Conservation (phyloP, 1,284 basidiomycete species). For the Wallemia hederae region DNA sequence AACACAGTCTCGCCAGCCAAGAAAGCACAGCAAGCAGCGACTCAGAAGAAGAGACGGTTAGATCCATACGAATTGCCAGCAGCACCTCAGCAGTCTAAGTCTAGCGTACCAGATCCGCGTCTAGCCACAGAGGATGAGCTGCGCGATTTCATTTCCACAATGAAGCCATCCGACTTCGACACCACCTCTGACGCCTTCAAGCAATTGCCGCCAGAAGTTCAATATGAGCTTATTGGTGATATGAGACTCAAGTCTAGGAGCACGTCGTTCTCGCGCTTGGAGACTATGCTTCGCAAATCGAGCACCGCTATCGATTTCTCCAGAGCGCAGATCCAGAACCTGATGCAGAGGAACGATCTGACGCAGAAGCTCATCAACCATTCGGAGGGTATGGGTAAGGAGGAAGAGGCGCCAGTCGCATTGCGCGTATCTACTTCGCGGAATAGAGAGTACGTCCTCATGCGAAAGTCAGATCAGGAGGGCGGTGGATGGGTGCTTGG, state of each 20-base stretch:
- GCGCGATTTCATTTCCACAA: conserved; percentile 63
- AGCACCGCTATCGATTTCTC: conserved; percentile 80
- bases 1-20: conserved; percentile 2
- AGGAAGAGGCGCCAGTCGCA: conserved; percentile 55
- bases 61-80: conserved; percentile 14
- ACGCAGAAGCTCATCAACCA: conserved; percentile 87
- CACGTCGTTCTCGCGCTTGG: conserved; percentile 65
- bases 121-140: conserved; percentile 81
- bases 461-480: conserved; percentile 50
- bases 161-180: conserved; percentile 76
- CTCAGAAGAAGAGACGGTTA: conserved; percentile 16
- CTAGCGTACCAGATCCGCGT: conserved; percentile 41
- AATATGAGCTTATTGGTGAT: conserved; percentile 96
- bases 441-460: conserved; percentile 71
- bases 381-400: conserved; percentile 70
- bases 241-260: conserved; percentile 72
- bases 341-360: conserved; percentile 63
- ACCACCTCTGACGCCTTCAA: conserved; percentile 62
- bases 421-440: conserved; percentile 76
- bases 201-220: conserved; percentile 73
- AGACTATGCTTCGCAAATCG: conserved; percentile 59
- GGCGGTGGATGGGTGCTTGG: conserved; percentile 84
- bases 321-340: conserved; percentile 66
- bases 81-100: conserved; percentile 8
- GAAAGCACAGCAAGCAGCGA: conserved; percentile 8